phyloP scores from a whole-genome alignment of 2,329 filamentous ascomycete species.

The Pestalotiopsis sp. region DNA sequence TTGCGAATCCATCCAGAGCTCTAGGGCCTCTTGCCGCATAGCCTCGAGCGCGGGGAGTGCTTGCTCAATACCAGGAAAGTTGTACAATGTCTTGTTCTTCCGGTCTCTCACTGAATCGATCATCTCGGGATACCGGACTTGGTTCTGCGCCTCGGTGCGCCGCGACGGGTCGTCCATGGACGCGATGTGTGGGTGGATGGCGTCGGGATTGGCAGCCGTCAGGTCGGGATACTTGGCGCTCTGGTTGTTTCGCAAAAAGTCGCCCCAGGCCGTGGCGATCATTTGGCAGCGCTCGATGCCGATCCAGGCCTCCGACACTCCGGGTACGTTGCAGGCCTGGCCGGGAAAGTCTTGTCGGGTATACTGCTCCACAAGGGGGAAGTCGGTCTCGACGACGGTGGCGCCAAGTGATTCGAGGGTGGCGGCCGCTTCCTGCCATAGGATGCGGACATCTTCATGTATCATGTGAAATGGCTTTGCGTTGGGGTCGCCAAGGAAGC shows the following conservation, averaged over 20 bases:
- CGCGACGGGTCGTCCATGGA: neutral
- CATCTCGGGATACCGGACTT: neutral
- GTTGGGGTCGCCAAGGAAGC: neutral
- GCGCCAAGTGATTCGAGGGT: constrained; percentile 2
- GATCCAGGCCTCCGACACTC: neutral
- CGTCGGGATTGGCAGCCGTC: neutral
- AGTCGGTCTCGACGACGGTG: neutral
- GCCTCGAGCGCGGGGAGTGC: neutral
- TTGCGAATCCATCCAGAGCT: neutral
- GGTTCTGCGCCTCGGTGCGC: neutral
- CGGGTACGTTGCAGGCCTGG: neutral
- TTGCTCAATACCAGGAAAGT: neutral
- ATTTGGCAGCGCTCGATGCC: neutral
- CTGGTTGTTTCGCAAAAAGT: neutral
- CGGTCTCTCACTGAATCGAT: neutral
- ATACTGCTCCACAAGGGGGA: neutral
- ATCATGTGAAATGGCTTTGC: neutral
- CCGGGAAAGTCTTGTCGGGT: neutral
- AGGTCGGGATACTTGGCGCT: neutral
- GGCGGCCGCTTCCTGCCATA: neutral
- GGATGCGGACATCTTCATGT: neutral
- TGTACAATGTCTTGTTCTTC: neutral
- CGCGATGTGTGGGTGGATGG: neutral
- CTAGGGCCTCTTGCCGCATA: neutral
- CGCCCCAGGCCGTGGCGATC: neutral